These are phyloP conservation scores for Intubia oerlemansii DNA, from an alignment of 2,329 filamentous ascomycete genomes.

Conservation along the genomic window DNA sequence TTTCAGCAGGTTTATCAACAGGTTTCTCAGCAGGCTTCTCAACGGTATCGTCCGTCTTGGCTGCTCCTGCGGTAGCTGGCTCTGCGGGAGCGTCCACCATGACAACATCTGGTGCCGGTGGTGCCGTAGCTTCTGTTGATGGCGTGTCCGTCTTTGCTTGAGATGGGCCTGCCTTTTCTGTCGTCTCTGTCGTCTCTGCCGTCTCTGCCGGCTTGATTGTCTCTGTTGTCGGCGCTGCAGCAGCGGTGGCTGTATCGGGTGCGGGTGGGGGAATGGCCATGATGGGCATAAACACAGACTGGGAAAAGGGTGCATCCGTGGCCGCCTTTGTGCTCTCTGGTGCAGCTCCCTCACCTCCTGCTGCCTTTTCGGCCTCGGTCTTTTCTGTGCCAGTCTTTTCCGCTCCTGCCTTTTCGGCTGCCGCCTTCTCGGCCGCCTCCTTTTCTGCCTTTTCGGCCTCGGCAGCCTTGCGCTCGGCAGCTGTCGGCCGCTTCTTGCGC, in stretches of 20 bases:
- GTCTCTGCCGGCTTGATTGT: background rate
- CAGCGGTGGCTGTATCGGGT: background rate
- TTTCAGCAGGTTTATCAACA: too few relatives aligned
- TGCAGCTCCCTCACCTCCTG: too few relatives aligned
- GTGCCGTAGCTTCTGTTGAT: too few relatives aligned
- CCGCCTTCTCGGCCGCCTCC: background rate
- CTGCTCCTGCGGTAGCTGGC: background rate
- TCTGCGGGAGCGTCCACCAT: too few relatives aligned
- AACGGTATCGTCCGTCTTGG: background rate
- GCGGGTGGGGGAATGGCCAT: too few relatives aligned
- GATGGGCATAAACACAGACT: slow-evolving; percentile 6
- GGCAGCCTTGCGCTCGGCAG: slow-evolving; percentile 8
- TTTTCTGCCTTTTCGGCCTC: slow-evolving; percentile 1
- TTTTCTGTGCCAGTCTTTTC: slow-evolving; percentile 1
- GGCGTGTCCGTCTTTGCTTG: too few relatives aligned
- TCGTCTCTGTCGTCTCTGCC: background rate
- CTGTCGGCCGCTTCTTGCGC: slow-evolving; percentile 27
- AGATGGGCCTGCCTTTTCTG: too few relatives aligned
- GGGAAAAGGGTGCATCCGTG: background rate
- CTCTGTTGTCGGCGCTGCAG: background rate
- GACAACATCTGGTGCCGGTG: too few relatives aligned
- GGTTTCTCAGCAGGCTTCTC: too few relatives aligned
- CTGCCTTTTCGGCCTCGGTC: background rate
- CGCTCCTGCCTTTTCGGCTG: too few relatives aligned
- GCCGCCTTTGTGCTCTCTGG: background rate